Conservation (phyloP, 2,329 filamentous ascomycete species). For the Stemphylium beticola region DNA sequence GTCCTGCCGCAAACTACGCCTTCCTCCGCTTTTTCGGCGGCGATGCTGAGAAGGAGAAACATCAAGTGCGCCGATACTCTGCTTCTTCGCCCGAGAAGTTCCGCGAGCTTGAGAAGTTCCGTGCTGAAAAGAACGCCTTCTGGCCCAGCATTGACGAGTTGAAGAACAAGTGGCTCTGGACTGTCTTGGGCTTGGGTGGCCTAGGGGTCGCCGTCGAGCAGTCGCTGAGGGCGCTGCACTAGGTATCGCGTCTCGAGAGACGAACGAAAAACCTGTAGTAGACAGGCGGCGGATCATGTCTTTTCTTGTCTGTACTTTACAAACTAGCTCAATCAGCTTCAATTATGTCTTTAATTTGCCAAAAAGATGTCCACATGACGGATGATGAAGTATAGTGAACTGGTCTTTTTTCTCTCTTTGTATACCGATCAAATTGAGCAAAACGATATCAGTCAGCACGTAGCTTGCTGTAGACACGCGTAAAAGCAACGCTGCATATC, state of each 20-base stretch:
- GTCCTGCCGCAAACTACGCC: slow-evolving; percentile 63
- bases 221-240: slow-evolving; percentile 42
- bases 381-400: no score
- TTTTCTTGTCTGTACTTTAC: not conserved
- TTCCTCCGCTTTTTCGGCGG: slow-evolving; percentile 65
- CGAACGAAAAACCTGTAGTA: not conserved
- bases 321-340: not conserved
- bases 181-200: slow-evolving; percentile 58
- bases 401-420: no score
- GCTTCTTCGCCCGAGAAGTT: slow-evolving; percentile 59
- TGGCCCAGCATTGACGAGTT: slow-evolving; percentile 62
- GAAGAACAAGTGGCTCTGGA: slow-evolving; percentile 64
- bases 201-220: slow-evolving; percentile 58
- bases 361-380: not conserved
- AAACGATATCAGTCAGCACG: no score
- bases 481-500: not conserved
- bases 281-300: not conserved
- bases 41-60: slow-evolving; percentile 61
- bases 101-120: slow-evolving; percentile 60
- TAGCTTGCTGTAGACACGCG: no score
- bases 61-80: slow-evolving; percentile 61
- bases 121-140: slow-evolving; percentile 63
- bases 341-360: not conserved
- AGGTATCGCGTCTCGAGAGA: not conserved
- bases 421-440: no score